phyloP scores from a whole-genome alignment of 1,284 basidiomycete genomes.

The Macrocybe sp. region DNA sequence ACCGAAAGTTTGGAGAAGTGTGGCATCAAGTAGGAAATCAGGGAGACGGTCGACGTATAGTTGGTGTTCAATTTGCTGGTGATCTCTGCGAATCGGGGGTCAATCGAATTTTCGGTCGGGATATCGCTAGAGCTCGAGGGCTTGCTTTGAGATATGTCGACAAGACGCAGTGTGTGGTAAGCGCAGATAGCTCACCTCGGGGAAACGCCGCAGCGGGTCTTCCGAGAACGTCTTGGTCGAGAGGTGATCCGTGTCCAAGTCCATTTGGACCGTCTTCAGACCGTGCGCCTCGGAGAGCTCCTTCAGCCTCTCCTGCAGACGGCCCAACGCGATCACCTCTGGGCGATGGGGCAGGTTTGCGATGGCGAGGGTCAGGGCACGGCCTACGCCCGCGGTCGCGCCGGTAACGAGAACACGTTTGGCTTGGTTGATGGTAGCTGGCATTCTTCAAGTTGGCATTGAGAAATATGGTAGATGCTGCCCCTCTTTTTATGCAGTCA shows the following conservation, averaged over 20 bases:
- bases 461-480: too few species aligned
- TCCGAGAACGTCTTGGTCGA: too few species aligned
- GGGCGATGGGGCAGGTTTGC: constrained; percentile 45
- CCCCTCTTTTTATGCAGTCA: too few species aligned
- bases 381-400: constrained; percentile 58
- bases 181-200: too few species aligned
- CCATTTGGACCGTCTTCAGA: constrained; percentile 37
- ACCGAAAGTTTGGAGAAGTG: constrained; percentile 53
- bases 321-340: constrained; percentile 50
- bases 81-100: constrained; percentile 29
- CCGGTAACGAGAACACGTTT: constrained; percentile 59
- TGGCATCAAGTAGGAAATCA: constrained; percentile 48
- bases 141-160: too few species aligned
- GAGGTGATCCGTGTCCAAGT: constrained; percentile 31
- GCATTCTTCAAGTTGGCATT: constrained; percentile 9
- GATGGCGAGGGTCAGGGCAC: constrained; percentile 49
- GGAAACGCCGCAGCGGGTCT: too few species aligned
- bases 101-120: too few species aligned
- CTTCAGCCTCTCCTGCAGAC: constrained; percentile 47
- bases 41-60: constrained; percentile 47
- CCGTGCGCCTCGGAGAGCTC: constrained; percentile 33
- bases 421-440: constrained; percentile 43
- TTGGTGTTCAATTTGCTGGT: constrained; percentile 50
- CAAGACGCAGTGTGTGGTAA: too few species aligned
- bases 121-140: too few species aligned